Base-by-base conservation (phyloP, 1,284 basidiomycete species). In the Cerrena zonata region DNA sequence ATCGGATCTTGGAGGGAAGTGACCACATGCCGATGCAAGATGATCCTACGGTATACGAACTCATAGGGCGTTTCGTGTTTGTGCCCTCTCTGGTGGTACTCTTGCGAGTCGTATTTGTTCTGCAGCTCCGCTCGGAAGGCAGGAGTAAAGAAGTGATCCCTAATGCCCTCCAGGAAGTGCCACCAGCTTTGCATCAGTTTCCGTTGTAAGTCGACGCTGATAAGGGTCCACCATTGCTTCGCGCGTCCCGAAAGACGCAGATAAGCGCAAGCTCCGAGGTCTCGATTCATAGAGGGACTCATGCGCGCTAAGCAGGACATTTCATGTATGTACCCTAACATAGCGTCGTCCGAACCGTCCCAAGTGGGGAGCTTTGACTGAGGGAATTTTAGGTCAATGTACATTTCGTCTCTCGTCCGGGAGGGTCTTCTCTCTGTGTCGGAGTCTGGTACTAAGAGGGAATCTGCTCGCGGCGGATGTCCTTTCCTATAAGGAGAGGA, bases 31-130 rank as follows among this genome's bases (percentile, higher is more conserved):
- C 38, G 18, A 15, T 40, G 36, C 2, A 46, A 18, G 2, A 49
- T 19, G 23, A 38, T 19, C 18, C 22, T 25, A 3, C 50, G 45
- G 3, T 47, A 30, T 2, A 51, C 3, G 37, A 51, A 51, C 15
- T 51, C 45, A 1, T 26, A 7, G 4, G 50, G 50, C 1, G 30
- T 2, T 23, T 51, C 50, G 2, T 25, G 2, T 18, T 12, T 2
- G 22, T 51, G 37, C 1, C 45, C 50, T 2, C 15, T 18, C 26
- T 51, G 50, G 5, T 36, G 36, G 47, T 39, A 48, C 4, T 25
- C 7, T 39, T 48, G 47, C 23, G 13, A 7, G n/a, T 48, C 36
- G 36, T 39, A 48, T 10, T 4, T 11, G 11, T 15, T 23, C 5
- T 11, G 5, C n/a, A 26, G 26, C 26, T 11, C 24, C 5, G 15